Evolutionary conservation across 1,284 basidiomycete genomes (phyloP).

Genomic region (Trichosporon sp.): DNA sequence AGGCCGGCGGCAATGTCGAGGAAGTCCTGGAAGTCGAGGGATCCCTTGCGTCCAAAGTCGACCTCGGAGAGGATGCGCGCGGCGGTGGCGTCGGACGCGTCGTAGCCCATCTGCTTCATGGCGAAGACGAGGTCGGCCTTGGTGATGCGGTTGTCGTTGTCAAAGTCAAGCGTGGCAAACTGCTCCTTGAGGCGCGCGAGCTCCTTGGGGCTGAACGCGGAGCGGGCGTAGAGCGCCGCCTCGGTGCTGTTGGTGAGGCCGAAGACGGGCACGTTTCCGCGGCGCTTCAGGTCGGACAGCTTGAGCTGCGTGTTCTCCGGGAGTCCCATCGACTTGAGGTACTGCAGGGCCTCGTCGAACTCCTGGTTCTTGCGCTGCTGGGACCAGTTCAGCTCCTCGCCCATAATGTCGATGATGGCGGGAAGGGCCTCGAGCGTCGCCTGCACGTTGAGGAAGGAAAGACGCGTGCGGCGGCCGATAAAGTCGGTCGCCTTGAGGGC

Average conservation of each 20-base stretch:
- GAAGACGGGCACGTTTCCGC: constrained; percentile 43
- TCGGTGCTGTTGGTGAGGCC: constrained; percentile 50
- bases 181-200: constrained; percentile 64
- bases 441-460: constrained; percentile 90
- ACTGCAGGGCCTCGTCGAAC: constrained; percentile 65
- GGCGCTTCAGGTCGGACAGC: constrained; percentile 49
- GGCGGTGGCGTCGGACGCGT: constrained; percentile 60
- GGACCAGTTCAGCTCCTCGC: constrained; percentile 79
- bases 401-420: constrained; percentile 88
- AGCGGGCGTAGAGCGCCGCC: constrained; percentile 60
- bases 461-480: constrained; percentile 83
- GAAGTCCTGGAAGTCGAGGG: constrained; percentile 75
- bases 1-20: constrained; percentile 80
- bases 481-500: constrained; percentile 89
- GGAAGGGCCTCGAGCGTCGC: constrained; percentile 84
- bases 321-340: constrained; percentile 77
- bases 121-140: constrained; percentile 53
- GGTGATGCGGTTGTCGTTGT: constrained; percentile 55
- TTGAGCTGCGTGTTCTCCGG: constrained; percentile 59
- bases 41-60: constrained; percentile 64
- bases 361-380: constrained; percentile 64
- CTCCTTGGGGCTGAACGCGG: constrained; percentile 71
- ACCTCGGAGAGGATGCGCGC: constrained; percentile 75
- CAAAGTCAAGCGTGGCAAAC: constrained; percentile 61
- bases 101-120: constrained; percentile 53